Conservation (phyloP, 441 rosid genomes). For the Populus hybrid region DNA sequence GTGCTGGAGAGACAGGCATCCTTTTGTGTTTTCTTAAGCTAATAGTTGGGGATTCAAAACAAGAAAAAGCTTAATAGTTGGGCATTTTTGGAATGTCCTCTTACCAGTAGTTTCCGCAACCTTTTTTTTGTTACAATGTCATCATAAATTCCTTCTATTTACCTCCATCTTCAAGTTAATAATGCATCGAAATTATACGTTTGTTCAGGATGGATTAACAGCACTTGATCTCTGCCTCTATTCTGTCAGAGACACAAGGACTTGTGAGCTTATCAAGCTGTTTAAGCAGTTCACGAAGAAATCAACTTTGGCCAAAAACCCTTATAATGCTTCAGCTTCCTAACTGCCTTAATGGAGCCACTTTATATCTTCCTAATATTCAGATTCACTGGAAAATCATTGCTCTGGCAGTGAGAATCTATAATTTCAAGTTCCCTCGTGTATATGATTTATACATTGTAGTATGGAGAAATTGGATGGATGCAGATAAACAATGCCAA, state of each 20-base stretch:
- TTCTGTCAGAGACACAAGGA: conserved; percentile 54
- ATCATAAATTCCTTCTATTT: not conserved
- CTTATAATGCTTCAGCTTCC: not conserved
- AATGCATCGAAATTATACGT: too few species aligned
- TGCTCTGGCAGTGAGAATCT: not conserved
- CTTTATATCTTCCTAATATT: not conserved
- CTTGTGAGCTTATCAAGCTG: conserved; percentile 68
- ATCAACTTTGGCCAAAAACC: not conserved
- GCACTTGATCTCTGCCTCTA: conserved; percentile 80
- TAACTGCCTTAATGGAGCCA: not conserved
- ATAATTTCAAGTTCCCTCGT: not conserved
- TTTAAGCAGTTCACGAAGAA: conserved; percentile 59
- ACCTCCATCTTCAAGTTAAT: too few species aligned
- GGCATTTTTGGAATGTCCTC: too few species aligned
- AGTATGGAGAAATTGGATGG: not conserved
- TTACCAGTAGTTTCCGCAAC: too few species aligned
- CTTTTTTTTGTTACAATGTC: too few species aligned
- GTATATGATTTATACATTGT: not conserved
- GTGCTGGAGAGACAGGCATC: not conserved
- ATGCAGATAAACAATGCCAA: not conserved
- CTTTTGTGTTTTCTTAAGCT: not conserved
- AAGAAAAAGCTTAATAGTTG: too few species aligned
- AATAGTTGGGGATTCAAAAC: too few species aligned
- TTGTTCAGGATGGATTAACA: conserved; percentile 71
- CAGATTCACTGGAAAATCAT: not conserved